These are phyloP conservation scores for Curvularia sp. DNA, from an alignment of 2,329 filamentous ascomycete genomes.

Conservation along the genomic window DNA sequence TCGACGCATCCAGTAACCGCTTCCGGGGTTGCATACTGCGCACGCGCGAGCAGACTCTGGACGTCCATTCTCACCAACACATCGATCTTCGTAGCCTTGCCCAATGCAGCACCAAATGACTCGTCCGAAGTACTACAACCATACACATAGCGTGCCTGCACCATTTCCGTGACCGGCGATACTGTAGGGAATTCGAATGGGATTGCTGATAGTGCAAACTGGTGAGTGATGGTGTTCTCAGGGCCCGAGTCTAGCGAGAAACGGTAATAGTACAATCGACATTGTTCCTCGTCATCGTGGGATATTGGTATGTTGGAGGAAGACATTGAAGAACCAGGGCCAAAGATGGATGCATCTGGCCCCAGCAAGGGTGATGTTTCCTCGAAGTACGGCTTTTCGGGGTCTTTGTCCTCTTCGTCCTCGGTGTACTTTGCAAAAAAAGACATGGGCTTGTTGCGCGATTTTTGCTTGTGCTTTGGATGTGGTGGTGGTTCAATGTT, in stretches of 20 bases:
- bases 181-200: conserved; percentile 74
- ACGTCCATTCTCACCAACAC: conserved; percentile 69
- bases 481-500: conserved; percentile 64
- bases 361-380: conserved; percentile 36
- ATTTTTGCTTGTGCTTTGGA: conserved; percentile 20
- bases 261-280: conserved; percentile 72
- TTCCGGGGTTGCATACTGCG: conserved; percentile 55
- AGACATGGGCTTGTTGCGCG: conserved; percentile 49
- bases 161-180: conserved; percentile 64
- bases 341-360: not conserved
- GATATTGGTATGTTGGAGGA: conserved; percentile 33
- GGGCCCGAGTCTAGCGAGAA: conserved; percentile 58
- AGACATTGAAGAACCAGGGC: conserved; percentile 17
- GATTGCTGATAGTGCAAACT: conserved; percentile 70
- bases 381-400: conserved; percentile 37
- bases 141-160: conserved; percentile 66
- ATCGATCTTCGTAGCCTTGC: conserved; percentile 71
- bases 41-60: conserved; percentile 61
- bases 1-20: conserved; percentile 70
- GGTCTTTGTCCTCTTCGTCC: conserved; percentile 33
- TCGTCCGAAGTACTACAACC: conserved; percentile 68
- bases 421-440: conserved; percentile 58
- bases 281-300: conserved; percentile 67
- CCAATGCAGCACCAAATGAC: conserved; percentile 66
- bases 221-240: conserved; percentile 60